Evolutionary conservation across 768 basidiomycete genomes (phyloP), one percentile per base, ranked within the genome.

Genomic region (Udeniomyces megalosporus): DNA sequence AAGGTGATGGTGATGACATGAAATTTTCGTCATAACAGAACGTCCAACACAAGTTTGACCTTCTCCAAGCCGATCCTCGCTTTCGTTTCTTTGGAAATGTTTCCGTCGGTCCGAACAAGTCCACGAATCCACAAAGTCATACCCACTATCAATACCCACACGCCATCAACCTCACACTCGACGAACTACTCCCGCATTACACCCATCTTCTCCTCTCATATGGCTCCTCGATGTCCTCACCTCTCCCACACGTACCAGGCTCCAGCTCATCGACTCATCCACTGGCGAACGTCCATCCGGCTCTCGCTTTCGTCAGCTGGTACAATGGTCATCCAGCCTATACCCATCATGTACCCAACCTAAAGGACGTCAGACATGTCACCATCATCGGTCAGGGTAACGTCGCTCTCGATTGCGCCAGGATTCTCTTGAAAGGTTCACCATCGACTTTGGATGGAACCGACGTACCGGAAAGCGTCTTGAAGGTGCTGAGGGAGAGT

Each of bases 41-140:
- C 73, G 95, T 91, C 75, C 89, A 85, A 26, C 82, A 93, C 75
- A 96, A 93, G 77, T 97, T 99, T 68, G 88, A 93, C 70, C 76
- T 78, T 29, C 79, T 83, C 1, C 87, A 89, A 0, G 66, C 73
- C n/a, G 91, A 97, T 69, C 76, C 81, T 0, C 81, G 92, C 2
- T 83, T 96, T 68, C 77, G 79, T 22, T 96, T 89, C 75, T 93
- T 93, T 73, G 95, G 92, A 38, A 95, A 96, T 69, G 84, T 93
- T 48, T 70, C 70, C 22, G 60, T 77, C 34, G 72, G 70, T 15
- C n/a, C n/a, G n/a, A n/a, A n/a, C n/a, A n/a, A n/a, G n/a, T 42
- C 38, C 38, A 52, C 50, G 4, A 52, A n/a, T 22, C 20, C 28
- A 3, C 8, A 17, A 10, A 3, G 26, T 4, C 3, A 28, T 14